These are phyloP conservation scores for Lasiosphaeria ovina DNA, from an alignment of 495 filamentous ascomycete species.

Conservation along the genomic window DNA sequence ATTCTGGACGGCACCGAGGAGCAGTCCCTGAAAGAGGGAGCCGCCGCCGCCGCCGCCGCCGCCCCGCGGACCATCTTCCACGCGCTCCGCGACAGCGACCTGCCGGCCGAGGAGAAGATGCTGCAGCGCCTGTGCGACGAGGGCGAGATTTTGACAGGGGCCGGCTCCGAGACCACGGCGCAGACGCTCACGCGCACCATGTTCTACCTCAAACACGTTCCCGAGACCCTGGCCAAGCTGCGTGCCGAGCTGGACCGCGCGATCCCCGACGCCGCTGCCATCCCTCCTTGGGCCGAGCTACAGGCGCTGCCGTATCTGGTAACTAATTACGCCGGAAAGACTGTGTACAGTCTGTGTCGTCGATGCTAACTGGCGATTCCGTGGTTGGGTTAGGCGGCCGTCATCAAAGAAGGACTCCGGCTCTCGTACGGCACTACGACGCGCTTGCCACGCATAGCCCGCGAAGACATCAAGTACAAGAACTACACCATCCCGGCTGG, in stretches of 20 bases:
- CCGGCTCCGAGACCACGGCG: conserved; percentile 46
- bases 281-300: conserved; percentile 40
- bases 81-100: conserved; percentile 35
- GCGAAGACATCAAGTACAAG: conserved; percentile 30
- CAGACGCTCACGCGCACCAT: conserved; percentile 30
- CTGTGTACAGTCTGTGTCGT: conserved; percentile 2
- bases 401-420: conserved; percentile 49
- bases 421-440: conserved; percentile 41
- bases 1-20: conserved; percentile 11
- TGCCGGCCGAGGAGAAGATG: conserved; percentile 40
- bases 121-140: conserved; percentile 40
- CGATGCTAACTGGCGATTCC: background rate
- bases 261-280: conserved; percentile 20
- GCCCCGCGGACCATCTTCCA: conserved; percentile 36
- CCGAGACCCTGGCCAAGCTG: conserved; percentile 25
- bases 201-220: conserved; percentile 40
- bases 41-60: background rate
- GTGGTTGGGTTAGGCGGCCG: conserved; percentile 31
- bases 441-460: conserved; percentile 40
- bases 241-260: conserved; percentile 33
- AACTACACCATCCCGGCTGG: conserved; percentile 27
- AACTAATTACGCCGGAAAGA: too few species aligned
- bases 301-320: conserved; percentile 54
- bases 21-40: too few species aligned
- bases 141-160: conserved; percentile 36